phyloP scores from a whole-genome alignment of 495 filamentous ascomycete genomes.

The Lasiosphaeria miniovina region DNA sequence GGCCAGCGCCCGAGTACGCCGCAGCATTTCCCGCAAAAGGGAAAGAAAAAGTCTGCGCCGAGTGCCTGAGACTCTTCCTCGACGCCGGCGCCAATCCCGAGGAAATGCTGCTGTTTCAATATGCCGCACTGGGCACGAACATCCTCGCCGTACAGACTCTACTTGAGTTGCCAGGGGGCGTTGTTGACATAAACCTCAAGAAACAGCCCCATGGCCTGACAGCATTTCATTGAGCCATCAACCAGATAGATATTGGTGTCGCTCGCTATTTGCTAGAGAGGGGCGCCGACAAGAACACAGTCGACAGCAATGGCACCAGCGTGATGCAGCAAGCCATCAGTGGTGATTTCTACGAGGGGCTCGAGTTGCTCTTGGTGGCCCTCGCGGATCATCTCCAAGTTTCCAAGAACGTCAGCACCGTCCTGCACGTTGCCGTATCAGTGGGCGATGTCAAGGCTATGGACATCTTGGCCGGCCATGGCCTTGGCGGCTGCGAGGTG shows the following conservation, averaged over 20 bases:
- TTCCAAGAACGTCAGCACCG: neutral
- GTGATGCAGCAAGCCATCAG: neutral
- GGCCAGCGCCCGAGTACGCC: neutral
- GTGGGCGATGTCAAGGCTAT: neutral
- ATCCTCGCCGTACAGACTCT: neutral
- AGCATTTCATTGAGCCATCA: neutral
- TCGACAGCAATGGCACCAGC: neutral
- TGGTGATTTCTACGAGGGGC: neutral
- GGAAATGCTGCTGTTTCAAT: neutral
- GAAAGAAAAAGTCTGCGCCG: neutral
- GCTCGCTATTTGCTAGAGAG: slow-evolving; percentile 1
- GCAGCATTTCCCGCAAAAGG: neutral
- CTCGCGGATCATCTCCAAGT: neutral
- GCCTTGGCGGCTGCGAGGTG: neutral
- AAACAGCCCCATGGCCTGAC: neutral
- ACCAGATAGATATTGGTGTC: neutral
- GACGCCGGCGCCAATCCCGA: neutral
- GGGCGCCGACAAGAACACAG: neutral
- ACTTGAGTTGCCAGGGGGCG: neutral
- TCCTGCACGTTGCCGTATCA: too few relatives aligned
- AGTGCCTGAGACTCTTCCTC: neutral
- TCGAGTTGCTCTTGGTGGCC: neutral
- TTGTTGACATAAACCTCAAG: neutral
- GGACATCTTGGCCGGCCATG: slow-evolving; percentile 1
- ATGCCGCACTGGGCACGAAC: neutral